Percentiles rank a stretch among this genome's conserved stretches.
Evolutionary conservation across 2,329 filamentous ascomycete species (phyloP).

Genomic region (Celoporthe dispersa): DNA sequence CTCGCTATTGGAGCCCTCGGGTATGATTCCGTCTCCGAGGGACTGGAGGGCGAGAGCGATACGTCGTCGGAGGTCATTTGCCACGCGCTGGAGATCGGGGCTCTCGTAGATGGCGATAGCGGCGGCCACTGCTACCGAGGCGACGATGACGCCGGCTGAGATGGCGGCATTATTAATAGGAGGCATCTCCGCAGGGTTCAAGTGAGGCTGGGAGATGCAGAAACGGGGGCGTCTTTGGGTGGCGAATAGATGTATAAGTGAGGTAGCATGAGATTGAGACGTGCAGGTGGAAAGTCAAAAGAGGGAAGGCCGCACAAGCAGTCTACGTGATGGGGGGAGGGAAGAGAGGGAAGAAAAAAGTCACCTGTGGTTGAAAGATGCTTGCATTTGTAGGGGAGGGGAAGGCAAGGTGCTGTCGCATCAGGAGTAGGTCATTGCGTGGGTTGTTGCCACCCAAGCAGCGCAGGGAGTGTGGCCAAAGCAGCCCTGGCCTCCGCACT

Average conservation of each 20-base stretch:
- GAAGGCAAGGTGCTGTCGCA: constrained; percentile 3
- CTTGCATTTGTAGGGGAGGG: neutral
- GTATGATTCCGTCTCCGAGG: constrained; percentile 61
- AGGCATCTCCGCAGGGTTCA: constrained; percentile 48
- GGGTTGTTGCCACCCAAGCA: constrained; percentile 18
- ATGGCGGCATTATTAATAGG: constrained; percentile 59
- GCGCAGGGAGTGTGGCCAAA: constrained; percentile 12
- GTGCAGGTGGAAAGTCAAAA: neutral
- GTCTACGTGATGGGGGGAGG: neutral
- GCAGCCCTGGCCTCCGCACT: constrained; percentile 16
- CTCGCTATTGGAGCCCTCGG: constrained; percentile 43
- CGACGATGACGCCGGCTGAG: constrained; percentile 62
- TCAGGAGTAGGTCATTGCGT: constrained; percentile 11
- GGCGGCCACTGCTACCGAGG: constrained; percentile 60
- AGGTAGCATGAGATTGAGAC: neutral
- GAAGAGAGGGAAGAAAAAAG: neutral
- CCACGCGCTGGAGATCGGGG: constrained; percentile 65
- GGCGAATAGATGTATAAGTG: neutral
- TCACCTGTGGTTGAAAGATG: neutral
- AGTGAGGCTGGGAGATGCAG: constrained; percentile 2
- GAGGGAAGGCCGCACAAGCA: neutral
- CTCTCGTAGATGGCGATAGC: constrained; percentile 67
- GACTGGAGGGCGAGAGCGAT: constrained; percentile 64
- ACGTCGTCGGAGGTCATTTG: constrained; percentile 63
- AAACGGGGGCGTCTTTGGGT: neutral